These are phyloP conservation scores for Coemansia sp. DNA, from an alignment of 192 early-diverging fungal species.

Conservation along the genomic window DNA sequence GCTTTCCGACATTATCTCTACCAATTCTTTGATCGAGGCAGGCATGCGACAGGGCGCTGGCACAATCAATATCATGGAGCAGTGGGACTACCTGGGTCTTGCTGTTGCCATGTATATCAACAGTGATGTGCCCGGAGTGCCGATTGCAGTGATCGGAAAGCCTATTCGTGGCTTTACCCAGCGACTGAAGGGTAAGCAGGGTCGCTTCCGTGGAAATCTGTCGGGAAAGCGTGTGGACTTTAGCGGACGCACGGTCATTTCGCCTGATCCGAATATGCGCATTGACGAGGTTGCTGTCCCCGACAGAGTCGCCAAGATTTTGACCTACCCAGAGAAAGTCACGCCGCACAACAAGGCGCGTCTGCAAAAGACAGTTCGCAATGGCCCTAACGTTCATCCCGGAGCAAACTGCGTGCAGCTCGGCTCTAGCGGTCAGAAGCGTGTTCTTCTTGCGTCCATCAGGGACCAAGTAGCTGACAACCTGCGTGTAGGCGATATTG, in stretches of 20 bases:
- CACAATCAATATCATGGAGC: slow-evolving; percentile 77
- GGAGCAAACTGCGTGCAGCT: slow-evolving; percentile 86
- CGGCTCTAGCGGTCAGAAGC: slow-evolving; percentile 57
- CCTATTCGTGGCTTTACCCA: slow-evolving; percentile 88
- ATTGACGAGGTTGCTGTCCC: slow-evolving; percentile 98
- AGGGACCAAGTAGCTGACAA: slow-evolving; percentile 68
- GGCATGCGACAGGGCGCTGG: slow-evolving; percentile 60
- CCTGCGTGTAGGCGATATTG: slow-evolving; percentile 85
- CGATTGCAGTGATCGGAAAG: slow-evolving; percentile 61
- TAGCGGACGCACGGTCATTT: slow-evolving; percentile 97
- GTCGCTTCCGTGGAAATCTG: slow-evolving; percentile 97
- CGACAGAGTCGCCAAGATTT: slow-evolving; percentile 79
- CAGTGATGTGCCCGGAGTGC: slow-evolving; percentile 90
- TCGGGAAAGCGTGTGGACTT: slow-evolving; percentile 99
- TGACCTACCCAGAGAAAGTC: slow-evolving; percentile 98
- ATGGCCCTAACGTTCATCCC: slow-evolving; percentile 87
- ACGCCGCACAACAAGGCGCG: slow-evolving; percentile 82
- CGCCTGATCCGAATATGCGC: slow-evolving; percentile 96
- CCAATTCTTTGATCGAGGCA: slow-evolving; percentile 70
- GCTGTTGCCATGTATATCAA: slow-evolving; percentile 97
- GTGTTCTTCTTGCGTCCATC: slow-evolving; percentile 74
- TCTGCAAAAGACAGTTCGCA: slow-evolving; percentile 71
- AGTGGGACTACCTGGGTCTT: slow-evolving; percentile 95
- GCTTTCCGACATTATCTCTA: slow-evolving; percentile 89
- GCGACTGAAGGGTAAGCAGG: slow-evolving; percentile 97